phyloP scores from a whole-genome alignment of 2,329 filamentous ascomycete species.

The Eutypella sp. region DNA sequence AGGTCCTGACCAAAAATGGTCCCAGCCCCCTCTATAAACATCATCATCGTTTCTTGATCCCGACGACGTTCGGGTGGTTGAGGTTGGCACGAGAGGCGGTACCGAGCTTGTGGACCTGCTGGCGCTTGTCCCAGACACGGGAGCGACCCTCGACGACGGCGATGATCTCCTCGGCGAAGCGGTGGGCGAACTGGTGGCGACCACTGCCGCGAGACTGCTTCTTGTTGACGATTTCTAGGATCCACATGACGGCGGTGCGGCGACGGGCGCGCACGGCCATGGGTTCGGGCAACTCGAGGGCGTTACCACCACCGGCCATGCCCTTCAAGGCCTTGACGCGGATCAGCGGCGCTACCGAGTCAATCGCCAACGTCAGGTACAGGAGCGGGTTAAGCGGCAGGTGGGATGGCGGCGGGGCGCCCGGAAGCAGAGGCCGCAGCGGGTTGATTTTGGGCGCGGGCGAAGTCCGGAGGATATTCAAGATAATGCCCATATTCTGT shows the following conservation, averaged over 20 bases:
- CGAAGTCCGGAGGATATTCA: constrained; percentile 79
- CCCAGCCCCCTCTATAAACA: neutral
- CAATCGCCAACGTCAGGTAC: constrained; percentile 85
- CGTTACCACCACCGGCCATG: constrained; percentile 77
- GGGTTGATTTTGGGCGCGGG: constrained; percentile 73
- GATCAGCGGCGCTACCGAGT: constrained; percentile 86
- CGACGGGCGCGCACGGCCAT: constrained; percentile 70
- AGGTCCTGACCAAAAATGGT: neutral
- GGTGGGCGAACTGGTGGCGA: constrained; percentile 65
- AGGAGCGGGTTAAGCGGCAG: constrained; percentile 85
- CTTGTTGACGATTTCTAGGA: constrained; percentile 77
- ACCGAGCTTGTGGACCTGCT: constrained; percentile 72
- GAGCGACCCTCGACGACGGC: constrained; percentile 84
- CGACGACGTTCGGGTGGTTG: constrained; percentile 27
- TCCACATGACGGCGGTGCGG: constrained; percentile 79
- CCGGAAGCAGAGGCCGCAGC: constrained; percentile 66
- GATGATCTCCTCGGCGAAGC: constrained; percentile 81
- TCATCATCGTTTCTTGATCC: constrained; percentile 27
- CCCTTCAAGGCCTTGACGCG: constrained; percentile 72
- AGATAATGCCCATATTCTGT: constrained; percentile 79
- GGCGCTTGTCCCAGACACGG: constrained; percentile 76
- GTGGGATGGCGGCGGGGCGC: constrained; percentile 68
- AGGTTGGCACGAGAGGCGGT: constrained; percentile 74
- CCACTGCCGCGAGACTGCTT: constrained; percentile 69
- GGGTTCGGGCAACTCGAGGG: constrained; percentile 78